phyloP scores from a whole-genome alignment of 2,329 filamentous ascomycete genomes.

The Graphilbum fragrans region DNA sequence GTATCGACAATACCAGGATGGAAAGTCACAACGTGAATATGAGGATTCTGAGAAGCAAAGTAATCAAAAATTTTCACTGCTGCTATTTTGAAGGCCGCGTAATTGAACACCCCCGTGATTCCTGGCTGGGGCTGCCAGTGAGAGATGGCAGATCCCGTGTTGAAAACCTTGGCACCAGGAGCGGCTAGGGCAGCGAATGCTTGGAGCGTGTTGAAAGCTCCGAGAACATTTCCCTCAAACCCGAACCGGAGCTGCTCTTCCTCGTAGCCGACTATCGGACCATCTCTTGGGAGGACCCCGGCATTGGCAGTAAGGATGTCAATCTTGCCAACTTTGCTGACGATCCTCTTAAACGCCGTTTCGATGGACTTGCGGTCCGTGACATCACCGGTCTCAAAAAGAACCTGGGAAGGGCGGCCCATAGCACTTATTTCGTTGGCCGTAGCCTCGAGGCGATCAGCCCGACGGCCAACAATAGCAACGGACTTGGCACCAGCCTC shows the following conservation, averaged over 20 bases:
- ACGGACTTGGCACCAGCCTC: conserved; percentile 18
- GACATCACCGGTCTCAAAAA: conserved; percentile 9
- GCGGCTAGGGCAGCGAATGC: too few species aligned
- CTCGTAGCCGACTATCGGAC: too few species aligned
- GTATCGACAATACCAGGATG: conserved; percentile 29
- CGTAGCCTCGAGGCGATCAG: conserved; percentile 9
- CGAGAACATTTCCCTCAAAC: too few species aligned
- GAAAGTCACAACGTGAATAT: conserved; percentile 22
- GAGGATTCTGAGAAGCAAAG: conserved; percentile 21
- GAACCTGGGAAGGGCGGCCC: not conserved
- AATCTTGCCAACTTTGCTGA: too few species aligned
- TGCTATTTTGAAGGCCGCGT: conserved; percentile 23
- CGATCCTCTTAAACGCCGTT: too few species aligned
- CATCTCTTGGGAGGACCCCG: too few species aligned
- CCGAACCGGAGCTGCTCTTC: too few species aligned
- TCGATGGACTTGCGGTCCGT: too few species aligned
- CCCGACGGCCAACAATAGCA: conserved; percentile 17
- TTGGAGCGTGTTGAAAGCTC: too few species aligned
- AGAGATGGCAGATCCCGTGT: conserved; percentile 7
- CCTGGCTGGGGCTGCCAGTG: too few species aligned
- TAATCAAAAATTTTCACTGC: conserved; percentile 21
- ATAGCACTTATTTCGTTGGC: conserved; percentile 2
- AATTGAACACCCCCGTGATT: conserved; percentile 14
- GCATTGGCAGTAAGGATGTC: too few species aligned
- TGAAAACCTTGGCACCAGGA: too few species aligned